Conservation (phyloP, 2,329 filamentous ascomycete genomes). For the Endothia cerciana region DNA sequence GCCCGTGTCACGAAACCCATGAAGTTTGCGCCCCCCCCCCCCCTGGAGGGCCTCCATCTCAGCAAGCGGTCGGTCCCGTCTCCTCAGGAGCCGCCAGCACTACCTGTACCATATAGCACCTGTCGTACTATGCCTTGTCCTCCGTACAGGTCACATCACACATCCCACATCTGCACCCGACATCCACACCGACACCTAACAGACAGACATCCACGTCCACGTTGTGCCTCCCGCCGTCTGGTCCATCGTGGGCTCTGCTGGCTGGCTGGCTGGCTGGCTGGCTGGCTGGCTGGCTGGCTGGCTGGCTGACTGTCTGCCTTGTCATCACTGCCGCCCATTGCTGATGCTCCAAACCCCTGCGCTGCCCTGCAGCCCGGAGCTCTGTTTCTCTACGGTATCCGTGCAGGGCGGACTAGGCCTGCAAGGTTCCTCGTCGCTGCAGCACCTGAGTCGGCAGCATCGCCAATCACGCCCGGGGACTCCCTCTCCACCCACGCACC, state of each 20-base stretch:
- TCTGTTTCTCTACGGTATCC: slow-evolving; percentile 11
- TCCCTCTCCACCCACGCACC: slow-evolving; percentile 25
- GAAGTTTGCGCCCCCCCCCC: slow-evolving; percentile 4
- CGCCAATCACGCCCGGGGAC: slow-evolving; percentile 19
- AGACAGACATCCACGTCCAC: too few relatives aligned
- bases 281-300: background rate
- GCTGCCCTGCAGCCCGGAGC: slow-evolving; percentile 8
- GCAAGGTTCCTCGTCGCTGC: slow-evolving; percentile 13
- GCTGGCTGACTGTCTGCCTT: background rate
- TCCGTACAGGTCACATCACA: background rate
- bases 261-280: too few relatives aligned
- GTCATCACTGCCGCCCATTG: background rate
- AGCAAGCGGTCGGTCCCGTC: too few relatives aligned
- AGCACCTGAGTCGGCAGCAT: slow-evolving; percentile 19
- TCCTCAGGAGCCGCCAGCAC: too few relatives aligned
- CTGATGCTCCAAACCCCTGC: slow-evolving; percentile 11
- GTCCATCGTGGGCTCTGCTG: too few relatives aligned
- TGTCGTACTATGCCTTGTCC: too few relatives aligned
- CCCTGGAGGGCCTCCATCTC: too few relatives aligned
- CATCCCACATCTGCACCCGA: background rate
- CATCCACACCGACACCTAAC: too few relatives aligned
- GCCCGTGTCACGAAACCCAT: background rate
- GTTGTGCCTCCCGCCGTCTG: too few relatives aligned
- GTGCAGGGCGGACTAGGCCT: slow-evolving; percentile 25
- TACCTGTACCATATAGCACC: too few relatives aligned